Base-by-base conservation (phyloP, 164 flowering plant genomes). In the Saururus chinensis region DNA sequence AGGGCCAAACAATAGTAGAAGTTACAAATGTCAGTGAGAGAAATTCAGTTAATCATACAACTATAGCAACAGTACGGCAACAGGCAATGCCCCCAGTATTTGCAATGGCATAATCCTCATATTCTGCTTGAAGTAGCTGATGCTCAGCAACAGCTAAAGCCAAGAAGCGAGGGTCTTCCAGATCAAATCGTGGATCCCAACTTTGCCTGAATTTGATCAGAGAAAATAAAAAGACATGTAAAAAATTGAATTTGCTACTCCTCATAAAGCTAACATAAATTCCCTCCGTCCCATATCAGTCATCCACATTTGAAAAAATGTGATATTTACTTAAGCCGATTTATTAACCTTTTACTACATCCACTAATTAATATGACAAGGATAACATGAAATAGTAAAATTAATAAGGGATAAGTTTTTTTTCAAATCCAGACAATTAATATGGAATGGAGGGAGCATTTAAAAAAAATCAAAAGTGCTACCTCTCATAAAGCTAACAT, bases 51-150 rank as follows among this genome's bases (percentile, higher is more conserved):
- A 30, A 53, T 19, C 69, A 49, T 83, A 85, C 88, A 71, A 80
- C 66, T 60, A 83, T 66, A 62, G 80, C 82, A 61, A 83, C 73
- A 19, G 80, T 65, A 45, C 91, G 83, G 59, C 82, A 75, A 69
- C 80, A 81, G 26, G 77, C 73, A 60, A 83, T 51, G 59, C 81
- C 76, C n/a, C 82, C 63, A 66, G 65, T 71, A 59, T 70, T 83
- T 63, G 78, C 82, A 63, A 65, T 72, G 56, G 77, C 76, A 77
- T 79, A 83, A 21, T 85, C 86, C 25, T 85, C 87, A 60, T 80
- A 81, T 9, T 83, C 86, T 19, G 84, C 76, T 52, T 75, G 79
- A 60, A 81, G 66, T 30, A 80, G 69, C 66, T 71, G 84, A 62
- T 69, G 82, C 64, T 85, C 84, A 24, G 85, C 81, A 45, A 45